Percentiles rank a stretch among this genome's conserved stretches.
phyloP scores from a whole-genome alignment of 2,329 filamentous ascomycete genomes.

The Huntiella omanensis region DNA sequence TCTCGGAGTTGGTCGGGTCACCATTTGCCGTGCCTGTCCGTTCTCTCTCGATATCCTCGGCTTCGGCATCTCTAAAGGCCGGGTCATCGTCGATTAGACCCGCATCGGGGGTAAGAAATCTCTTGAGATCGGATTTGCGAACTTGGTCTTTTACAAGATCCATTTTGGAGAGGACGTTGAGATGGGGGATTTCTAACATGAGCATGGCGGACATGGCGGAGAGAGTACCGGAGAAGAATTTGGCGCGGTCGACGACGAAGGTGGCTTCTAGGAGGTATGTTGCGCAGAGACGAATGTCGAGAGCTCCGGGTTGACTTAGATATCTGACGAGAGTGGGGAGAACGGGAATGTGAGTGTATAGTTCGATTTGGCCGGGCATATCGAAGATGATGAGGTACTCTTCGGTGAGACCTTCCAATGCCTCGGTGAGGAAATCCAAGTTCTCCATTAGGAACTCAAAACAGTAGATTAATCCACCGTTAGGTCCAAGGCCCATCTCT shows the following conservation, averaged over 20 bases:
- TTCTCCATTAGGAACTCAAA: slow-evolving; percentile 94
- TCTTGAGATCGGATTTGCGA: slow-evolving; percentile 69
- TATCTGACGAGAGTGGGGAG: slow-evolving; percentile 69
- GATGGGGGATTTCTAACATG: slow-evolving; percentile 90
- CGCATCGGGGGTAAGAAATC: slow-evolving; percentile 75
- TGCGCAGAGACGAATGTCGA: slow-evolving; percentile 84
- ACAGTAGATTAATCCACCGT: slow-evolving; percentile 86
- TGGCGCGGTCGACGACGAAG: slow-evolving; percentile 86
- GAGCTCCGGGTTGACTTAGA: slow-evolving; percentile 55
- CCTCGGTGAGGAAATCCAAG: slow-evolving; percentile 74
- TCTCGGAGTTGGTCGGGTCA: slow-evolving; percentile 32
- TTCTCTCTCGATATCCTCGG: slow-evolving; percentile 42
- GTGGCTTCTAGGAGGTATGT: slow-evolving; percentile 89
- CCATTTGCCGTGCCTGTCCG: slow-evolving; percentile 28
- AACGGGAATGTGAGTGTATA: slow-evolving; percentile 93
- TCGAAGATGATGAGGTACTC: slow-evolving; percentile 97
- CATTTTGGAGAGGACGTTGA: slow-evolving; percentile 97
- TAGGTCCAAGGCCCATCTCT: slow-evolving; percentile 75
- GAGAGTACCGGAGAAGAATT: slow-evolving; percentile 90
- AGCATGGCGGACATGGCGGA: slow-evolving; percentile 98
- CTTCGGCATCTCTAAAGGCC: slow-evolving; percentile 22
- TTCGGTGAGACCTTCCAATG: slow-evolving; percentile 69
- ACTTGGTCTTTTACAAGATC: slow-evolving; percentile 85
- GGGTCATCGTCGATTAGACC: slow-evolving; percentile 67
- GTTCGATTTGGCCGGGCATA: slow-evolving; percentile 96